A percentile compares a stretch with the other conserved stretches of the same genome.
Evolutionary conservation across 1,139 yeast species (phyloP).

Genomic region (Sugiyamaella neomexicana): DNA sequence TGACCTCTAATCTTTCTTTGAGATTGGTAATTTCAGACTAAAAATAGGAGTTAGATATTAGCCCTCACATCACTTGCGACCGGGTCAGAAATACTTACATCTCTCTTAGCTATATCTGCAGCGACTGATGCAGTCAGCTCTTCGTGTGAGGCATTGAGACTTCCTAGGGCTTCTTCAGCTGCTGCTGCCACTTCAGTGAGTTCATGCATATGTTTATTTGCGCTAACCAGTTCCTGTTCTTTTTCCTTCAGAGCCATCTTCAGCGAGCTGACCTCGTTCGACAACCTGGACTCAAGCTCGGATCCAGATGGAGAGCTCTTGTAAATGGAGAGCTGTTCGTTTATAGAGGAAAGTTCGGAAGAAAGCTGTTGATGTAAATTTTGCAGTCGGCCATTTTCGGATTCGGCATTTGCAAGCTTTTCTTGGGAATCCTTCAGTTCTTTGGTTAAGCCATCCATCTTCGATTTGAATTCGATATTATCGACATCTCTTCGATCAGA

Average conservation of each 20-base stretch:
- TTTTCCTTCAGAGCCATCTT: slow-evolving; percentile 47
- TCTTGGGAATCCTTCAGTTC: slow-evolving; percentile 41
- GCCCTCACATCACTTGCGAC: not conserved
- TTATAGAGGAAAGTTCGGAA: slow-evolving; percentile 43
- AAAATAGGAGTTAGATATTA: slow-evolving; percentile 23
- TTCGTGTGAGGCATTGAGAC: slow-evolving; percentile 48
- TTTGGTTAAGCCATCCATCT: slow-evolving; percentile 37
- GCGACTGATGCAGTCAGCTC: slow-evolving; percentile 46
- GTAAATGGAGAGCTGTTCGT: slow-evolving; percentile 41
- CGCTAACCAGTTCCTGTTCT: slow-evolving; percentile 49
- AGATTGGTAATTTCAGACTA: slow-evolving; percentile 43
- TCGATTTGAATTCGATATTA: slow-evolving; percentile 25
- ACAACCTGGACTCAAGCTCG: slow-evolving; percentile 8
- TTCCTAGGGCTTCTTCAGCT: slow-evolving; percentile 51
- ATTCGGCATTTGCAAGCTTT: slow-evolving; percentile 43
- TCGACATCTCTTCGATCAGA: slow-evolving; percentile 34
- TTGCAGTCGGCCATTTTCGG: slow-evolving; percentile 41
- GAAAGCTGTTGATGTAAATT: slow-evolving; percentile 39
- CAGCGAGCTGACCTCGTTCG: slow-evolving; percentile 38
- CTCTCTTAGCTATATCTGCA: slow-evolving; percentile 43
- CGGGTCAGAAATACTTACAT: slow-evolving; percentile 36
- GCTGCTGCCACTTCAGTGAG: slow-evolving; percentile 52
- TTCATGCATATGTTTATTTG: slow-evolving; percentile 51
- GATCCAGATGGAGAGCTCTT: slow-evolving; percentile 24
- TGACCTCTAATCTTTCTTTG: slow-evolving; percentile 40